phyloP scores from a whole-genome alignment of 345 rosid genomes.

The Noccaea bulbosa region DNA sequence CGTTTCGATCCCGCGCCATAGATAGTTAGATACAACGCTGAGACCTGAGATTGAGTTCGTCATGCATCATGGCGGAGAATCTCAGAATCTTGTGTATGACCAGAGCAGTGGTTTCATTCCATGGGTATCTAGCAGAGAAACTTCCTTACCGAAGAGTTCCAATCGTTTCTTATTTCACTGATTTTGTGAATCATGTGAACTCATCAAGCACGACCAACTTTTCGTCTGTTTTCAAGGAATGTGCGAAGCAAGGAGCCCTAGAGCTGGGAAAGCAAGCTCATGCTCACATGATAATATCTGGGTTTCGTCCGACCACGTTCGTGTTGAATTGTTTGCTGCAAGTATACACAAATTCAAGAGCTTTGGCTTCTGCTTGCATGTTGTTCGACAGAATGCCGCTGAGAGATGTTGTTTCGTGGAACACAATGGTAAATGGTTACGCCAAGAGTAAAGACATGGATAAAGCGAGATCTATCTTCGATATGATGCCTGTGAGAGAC shows the following conservation, averaged over 20 bases:
- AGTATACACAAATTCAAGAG: slow-evolving; percentile 54
- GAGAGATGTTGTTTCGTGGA: slow-evolving; percentile 78
- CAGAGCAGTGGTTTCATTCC: slow-evolving; percentile 25
- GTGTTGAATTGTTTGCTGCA: slow-evolving; percentile 79
- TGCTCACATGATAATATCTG: slow-evolving; percentile 70
- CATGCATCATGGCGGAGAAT: slow-evolving; percentile 36
- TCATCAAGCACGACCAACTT: slow-evolving; percentile 53
- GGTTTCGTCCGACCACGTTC: slow-evolving; percentile 68
- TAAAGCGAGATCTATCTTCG: slow-evolving; percentile 53
- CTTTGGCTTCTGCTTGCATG: slow-evolving; percentile 53
- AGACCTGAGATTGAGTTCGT: slow-evolving; percentile 5
- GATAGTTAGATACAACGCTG: neutral
- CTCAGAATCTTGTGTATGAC: slow-evolving; percentile 36
- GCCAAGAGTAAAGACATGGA: slow-evolving; percentile 58
- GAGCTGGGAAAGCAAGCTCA: slow-evolving; percentile 79
- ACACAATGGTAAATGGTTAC: slow-evolving; percentile 63
- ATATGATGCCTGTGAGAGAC: slow-evolving; percentile 68
- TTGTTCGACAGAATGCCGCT: slow-evolving; percentile 71
- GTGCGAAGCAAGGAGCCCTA: slow-evolving; percentile 50
- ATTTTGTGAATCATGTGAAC: slow-evolving; percentile 36
- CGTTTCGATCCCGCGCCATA: slow-evolving; percentile 35
- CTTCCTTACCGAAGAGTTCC: slow-evolving; percentile 17
- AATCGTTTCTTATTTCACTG: slow-evolving; percentile 45
- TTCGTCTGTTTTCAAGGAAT: slow-evolving; percentile 73
- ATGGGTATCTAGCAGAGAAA: neutral